These are phyloP conservation scores for Galerina marginata DNA, from an alignment of 768 basidiomycete species.

Conservation along the genomic window DNA sequence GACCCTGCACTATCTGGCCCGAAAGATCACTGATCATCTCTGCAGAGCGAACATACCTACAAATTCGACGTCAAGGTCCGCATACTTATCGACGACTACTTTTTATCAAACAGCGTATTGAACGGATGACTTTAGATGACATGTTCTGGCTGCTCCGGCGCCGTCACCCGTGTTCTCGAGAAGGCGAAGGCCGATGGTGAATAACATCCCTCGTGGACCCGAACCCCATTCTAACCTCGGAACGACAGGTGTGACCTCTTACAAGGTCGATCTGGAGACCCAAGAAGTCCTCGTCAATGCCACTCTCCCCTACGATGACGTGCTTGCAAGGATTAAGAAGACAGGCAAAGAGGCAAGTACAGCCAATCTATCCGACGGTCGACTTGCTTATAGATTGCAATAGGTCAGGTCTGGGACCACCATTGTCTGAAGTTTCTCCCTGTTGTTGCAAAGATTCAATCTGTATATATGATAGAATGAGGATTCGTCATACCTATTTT, in stretches of 20 bases:
- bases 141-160: conserved; percentile 86
- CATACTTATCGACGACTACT: not conserved
- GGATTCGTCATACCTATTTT: too few species aligned
- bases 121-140: conserved; percentile 67
- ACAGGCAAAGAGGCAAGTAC: conserved; percentile 84
- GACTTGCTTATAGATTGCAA: not conserved
- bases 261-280: conserved; percentile 64
- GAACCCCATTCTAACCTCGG: conserved; percentile 1
- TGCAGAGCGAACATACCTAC: conserved; percentile 54
- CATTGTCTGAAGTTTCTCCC: conserved; percentile 31
- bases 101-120: not conserved
- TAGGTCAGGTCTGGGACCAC: conserved; percentile 52
- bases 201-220: not conserved
- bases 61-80: conserved; percentile 84
- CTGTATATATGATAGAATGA: not conserved
- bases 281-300: conserved; percentile 78
- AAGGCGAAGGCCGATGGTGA: conserved; percentile 61
- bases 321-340: conserved; percentile 82
- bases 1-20: not conserved
- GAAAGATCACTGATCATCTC: not conserved
- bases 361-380: not conserved
- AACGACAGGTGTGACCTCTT: conserved; percentile 58
- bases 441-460: not conserved
- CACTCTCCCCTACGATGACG: conserved; percentile 61
- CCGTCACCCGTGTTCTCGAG: conserved; percentile 73